Conservation (phyloP, 768 basidiomycete genomes). For the Hygrophoropsis aurantiaca region DNA sequence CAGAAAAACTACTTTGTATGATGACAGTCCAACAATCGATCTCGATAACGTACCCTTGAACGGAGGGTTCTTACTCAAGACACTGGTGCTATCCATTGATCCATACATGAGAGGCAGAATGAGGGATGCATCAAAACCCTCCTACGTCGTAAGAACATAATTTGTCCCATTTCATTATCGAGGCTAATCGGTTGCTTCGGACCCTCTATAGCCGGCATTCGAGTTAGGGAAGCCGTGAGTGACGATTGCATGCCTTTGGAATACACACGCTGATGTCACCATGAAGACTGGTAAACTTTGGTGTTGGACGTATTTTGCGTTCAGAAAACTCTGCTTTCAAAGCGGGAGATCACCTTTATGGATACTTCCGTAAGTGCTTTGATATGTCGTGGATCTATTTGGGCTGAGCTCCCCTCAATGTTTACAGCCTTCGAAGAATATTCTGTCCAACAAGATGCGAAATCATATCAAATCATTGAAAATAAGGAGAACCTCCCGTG, state of each 20-base stretch:
- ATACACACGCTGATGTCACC: neutral
- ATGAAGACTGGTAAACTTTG: constrained; percentile 18
- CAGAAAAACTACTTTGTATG: constrained; percentile 47
- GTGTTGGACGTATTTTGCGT: constrained; percentile 32
- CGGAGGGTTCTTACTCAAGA: constrained; percentile 51
- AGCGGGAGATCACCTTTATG: constrained; percentile 32
- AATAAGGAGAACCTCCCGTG: constrained; percentile 30
- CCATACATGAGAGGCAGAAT: constrained; percentile 44
- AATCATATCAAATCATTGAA: constrained; percentile 12
- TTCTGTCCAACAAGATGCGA: neutral
- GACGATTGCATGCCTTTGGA: neutral
- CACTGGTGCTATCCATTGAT: constrained; percentile 46
- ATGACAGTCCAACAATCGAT: constrained; percentile 48
- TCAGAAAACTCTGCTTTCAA: constrained; percentile 29
- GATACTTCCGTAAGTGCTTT: neutral
- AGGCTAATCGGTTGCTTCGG: too few relatives aligned
- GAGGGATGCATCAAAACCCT: constrained; percentile 20
- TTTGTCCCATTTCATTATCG: too few relatives aligned
- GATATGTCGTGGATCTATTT: neutral
- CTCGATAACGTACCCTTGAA: constrained; percentile 44
- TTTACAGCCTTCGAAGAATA: constrained; percentile 1
- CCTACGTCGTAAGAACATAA: constrained; percentile 9
- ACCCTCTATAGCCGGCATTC: neutral
- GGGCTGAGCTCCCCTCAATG: too few relatives aligned
- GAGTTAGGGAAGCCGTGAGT: neutral